Conservation (phyloP, 2,329 filamentous ascomycete genomes). For the Trichoderma sp. region DNA sequence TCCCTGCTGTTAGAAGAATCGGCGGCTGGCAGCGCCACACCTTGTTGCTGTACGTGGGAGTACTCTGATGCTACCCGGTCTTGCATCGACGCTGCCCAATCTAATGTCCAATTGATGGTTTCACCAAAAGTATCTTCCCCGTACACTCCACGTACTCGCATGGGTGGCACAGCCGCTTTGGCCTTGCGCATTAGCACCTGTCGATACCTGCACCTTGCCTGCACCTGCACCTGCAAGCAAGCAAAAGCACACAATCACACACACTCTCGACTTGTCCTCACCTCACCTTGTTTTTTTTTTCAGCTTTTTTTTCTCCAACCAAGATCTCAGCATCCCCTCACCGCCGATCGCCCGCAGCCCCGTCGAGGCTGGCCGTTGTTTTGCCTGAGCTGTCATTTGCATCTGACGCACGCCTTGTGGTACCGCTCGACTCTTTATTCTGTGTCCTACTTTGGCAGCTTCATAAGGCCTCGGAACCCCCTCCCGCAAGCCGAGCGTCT, state of each 20-base stretch:
- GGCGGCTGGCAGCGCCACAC: slow-evolving; percentile 1
- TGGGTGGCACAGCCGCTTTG: slow-evolving; percentile 16
- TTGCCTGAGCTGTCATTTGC: neutral
- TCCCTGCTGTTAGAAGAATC: neutral
- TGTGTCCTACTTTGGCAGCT: neutral
- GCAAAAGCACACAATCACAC: neutral
- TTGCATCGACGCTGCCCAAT: neutral
- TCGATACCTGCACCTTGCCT: neutral
- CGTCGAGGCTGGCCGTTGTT: slow-evolving; percentile 11
- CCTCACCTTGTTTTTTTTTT: neutral
- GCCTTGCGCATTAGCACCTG: neutral
- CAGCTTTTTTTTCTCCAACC: slow-evolving; percentile 8
- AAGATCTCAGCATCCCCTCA: slow-evolving; percentile 21
- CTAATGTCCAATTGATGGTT: neutral
- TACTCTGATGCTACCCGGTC: neutral
- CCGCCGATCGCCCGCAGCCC: slow-evolving; percentile 23
- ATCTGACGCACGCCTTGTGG: neutral
- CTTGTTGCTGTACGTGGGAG: neutral
- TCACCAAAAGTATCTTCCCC: neutral
- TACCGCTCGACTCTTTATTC: neutral
- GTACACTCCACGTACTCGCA: neutral
- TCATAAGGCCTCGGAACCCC: slow-evolving; percentile 13
- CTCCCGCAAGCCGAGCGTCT: slow-evolving; percentile 1
- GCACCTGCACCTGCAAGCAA: neutral
- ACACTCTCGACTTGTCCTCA: neutral